Base-by-base conservation (phyloP, 345 rosid genomes). In the Cochlearia excelsa region DNA sequence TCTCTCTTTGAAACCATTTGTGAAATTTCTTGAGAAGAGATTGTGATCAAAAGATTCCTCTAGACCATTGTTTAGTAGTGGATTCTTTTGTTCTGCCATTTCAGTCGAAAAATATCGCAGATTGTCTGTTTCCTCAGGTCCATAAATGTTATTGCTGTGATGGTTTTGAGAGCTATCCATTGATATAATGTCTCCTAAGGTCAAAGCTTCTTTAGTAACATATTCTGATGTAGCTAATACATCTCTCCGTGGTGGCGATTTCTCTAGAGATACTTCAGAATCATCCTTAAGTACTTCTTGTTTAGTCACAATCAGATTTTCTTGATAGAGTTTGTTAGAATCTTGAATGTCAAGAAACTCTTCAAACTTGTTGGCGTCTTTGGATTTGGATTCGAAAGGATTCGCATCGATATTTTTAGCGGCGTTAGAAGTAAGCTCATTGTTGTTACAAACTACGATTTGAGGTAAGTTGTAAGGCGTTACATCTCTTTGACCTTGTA, bases 391-490 rank as follows among this genome's bases (percentile, higher is more conserved):
- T 34, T 38, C 66, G 1, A 28, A 16, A 29, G 29, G 38, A 30
- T 46, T 51, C 1, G 3, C 4, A 26, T 44, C 29, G 9, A 84
- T 81, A 63, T 86, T 96, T 77, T 88, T 91, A 51, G 83, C 69
- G 26, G 74, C 71, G 49, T 71, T 74, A 73, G 62, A 72, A 47
- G 77, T 57, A 55, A 50, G 76, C 70, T 83, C 86, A 53, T 80
- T 61, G 69, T 68, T 75, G 4, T 27, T 44, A 66, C 84, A 78
- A 67, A 84, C 78, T 28, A 77, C 62, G 48, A 79, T 59, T 71
- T 87, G 86, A 4, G 82, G 83, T 7, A 78, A 46, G 8, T 73
- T 75, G 45, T 76, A 65, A 65, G 68, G 82, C 65, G 54, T 49
- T 11, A 79, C 76, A 61, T 60, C 16, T 30, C 10, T 30, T 54